A percentile compares a stretch with the other conserved stretches of the same genome.
phyloP scores from a whole-genome alignment of 2,329 filamentous ascomycete species.

The Tolypocladium tundrense region DNA sequence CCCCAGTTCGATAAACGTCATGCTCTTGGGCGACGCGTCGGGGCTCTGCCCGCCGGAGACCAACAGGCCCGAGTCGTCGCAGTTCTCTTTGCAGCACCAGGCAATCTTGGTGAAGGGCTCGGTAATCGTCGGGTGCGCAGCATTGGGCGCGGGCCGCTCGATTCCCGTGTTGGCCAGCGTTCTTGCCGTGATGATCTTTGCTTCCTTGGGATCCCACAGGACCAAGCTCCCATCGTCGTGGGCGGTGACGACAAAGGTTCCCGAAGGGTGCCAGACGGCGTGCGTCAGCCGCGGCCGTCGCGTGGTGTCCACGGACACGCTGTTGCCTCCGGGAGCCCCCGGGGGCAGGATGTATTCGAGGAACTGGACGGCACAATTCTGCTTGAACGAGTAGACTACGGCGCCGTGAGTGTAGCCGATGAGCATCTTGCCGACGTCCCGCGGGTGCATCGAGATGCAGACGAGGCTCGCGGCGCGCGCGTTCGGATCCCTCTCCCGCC shows the following conservation, averaged over 20 bases:
- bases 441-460: slow-evolving; percentile 74
- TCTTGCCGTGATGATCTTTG: slow-evolving; percentile 70
- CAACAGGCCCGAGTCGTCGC: slow-evolving; percentile 83
- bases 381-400: slow-evolving; percentile 89
- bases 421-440: slow-evolving; percentile 83
- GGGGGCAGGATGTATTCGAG: slow-evolving; percentile 75
- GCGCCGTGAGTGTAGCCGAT: slow-evolving; percentile 87
- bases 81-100: slow-evolving; percentile 92
- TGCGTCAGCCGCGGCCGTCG: slow-evolving; percentile 70
- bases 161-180: slow-evolving; percentile 67
- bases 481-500: slow-evolving; percentile 62
- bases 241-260: slow-evolving; percentile 76
- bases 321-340: slow-evolving; percentile 77
- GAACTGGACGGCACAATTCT: slow-evolving; percentile 66
- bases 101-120: slow-evolving; percentile 69
- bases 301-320: slow-evolving; percentile 46
- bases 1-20: slow-evolving; percentile 86
- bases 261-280: slow-evolving; percentile 89
- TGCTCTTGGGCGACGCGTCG: slow-evolving; percentile 58
- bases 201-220: slow-evolving; percentile 90
- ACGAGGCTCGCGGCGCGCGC: slow-evolving; percentile 54
- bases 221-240: slow-evolving; percentile 89
- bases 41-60: slow-evolving; percentile 70
- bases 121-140: slow-evolving; percentile 47
- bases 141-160: slow-evolving; percentile 49